phyloP scores from a whole-genome alignment of 192 early-diverging fungal genomes.

The Dimargaris xerosporica region DNA sequence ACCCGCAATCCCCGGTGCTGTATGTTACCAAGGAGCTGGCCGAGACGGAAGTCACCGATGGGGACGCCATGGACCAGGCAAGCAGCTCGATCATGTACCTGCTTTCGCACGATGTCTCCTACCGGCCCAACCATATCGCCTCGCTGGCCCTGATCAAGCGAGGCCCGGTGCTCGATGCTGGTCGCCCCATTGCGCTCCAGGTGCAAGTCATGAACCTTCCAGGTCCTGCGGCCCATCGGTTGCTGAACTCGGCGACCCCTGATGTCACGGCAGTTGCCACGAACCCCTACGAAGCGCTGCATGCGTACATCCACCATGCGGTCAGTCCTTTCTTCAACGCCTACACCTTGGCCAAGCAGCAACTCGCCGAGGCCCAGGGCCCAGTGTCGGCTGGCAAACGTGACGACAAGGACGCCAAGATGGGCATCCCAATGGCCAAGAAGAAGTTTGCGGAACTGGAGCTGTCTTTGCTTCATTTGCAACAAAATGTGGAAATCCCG shows the following conservation, averaged over 20 bases:
- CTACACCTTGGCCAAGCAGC: constrained; percentile 58
- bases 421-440: constrained; percentile 85
- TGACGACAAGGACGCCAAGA: constrained; percentile 40
- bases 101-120: constrained; percentile 57
- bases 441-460: constrained; percentile 98
- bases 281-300: constrained; percentile 76
- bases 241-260: neutral
- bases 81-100: constrained; percentile 27
- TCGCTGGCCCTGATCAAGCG: constrained; percentile 72
- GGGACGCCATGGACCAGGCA: constrained; percentile 12
- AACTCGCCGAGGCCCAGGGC: constrained; percentile 26
- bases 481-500: constrained; percentile 98
- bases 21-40: constrained; percentile 62
- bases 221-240: constrained; percentile 41
- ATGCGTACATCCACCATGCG: constrained; percentile 83
- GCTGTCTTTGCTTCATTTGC: constrained; percentile 81
- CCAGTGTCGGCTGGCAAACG: constrained; percentile 29
- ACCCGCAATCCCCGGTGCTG: constrained; percentile 49
- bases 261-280: constrained; percentile 7
- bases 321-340: constrained; percentile 95
- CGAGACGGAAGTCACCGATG: neutral
- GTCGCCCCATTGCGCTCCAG: constrained; percentile 57
- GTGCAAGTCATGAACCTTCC: constrained; percentile 86
- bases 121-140: constrained; percentile 50
- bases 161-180: constrained; percentile 46